Evolutionary conservation across 2,329 filamentous ascomycete genomes (phyloP), one percentile per base, ranked within the genome.

Genomic region (Penicillium sp.): DNA sequence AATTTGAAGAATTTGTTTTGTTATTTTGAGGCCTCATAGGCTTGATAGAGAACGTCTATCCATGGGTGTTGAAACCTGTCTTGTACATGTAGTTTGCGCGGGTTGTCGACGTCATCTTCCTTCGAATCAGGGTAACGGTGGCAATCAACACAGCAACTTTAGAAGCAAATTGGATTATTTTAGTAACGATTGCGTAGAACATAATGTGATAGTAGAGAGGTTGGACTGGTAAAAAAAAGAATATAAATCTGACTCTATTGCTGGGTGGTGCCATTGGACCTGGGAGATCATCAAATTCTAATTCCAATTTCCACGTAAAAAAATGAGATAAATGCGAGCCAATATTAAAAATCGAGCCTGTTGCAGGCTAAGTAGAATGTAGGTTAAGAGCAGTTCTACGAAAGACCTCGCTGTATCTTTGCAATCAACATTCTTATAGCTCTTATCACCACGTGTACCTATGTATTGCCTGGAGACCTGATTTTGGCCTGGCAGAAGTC

Each of bases 81-180:
- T 50, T n/a, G 25, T 41, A 29, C 3, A 19, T 27, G 6, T 12
- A 10, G 10, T 13, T 42, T 8, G 17, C 4, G 43, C 19, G 6
- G 29, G 21, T 21, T 35, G 45, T 49, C 53, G 53, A 55, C 53
- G 53, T 55, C 53, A 55, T 55, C 21, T 21, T n/a, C 15, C n/a
- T 7, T 33, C 27, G 29, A 48, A 54, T 48, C 43, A 41, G 52
- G 52, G 43, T 38, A 48, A 31, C 7, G 36, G 53, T 55, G 44
- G 44, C 44, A 43, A 55, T 47, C 33, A 33, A n/a, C 25, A 49
- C 1, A 13, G 15, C 29, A 45, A 9, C 4, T 27, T 21, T 23
- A 3, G 19, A 42, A 35, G 15, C 12, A 35, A 35, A 17, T 17
- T 48, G 27, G 12, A 48, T 48, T 12, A 13, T 33, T 23, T 15